Percentiles rank a stretch among this genome's conserved stretches.
Evolutionary conservation across 257 asterid genomes (phyloP).

Genomic region (Henckelia pumila): DNA sequence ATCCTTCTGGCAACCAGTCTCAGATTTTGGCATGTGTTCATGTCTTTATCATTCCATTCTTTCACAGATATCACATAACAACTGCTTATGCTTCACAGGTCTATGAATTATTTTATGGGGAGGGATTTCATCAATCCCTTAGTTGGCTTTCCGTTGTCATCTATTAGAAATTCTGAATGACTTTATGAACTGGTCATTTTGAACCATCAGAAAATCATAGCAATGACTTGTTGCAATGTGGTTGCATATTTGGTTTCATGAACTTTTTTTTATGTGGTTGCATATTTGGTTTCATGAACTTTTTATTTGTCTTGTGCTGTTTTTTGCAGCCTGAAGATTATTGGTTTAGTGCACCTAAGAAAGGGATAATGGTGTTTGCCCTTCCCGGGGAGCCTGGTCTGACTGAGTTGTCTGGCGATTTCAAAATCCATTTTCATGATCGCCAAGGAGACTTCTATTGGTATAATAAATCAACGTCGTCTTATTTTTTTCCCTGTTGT

Average conservation of each 20-base stretch:
- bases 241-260: constrained; percentile 19
- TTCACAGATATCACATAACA: background rate
- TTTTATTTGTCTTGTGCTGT: constrained; percentile 3
- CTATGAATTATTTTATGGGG: background rate
- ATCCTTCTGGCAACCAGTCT: constrained; percentile 20
- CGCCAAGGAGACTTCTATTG: constrained; percentile 99
- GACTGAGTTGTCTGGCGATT: constrained; percentile 87
- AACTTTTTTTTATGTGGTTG: no score
- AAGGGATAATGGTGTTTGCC: constrained; percentile 94
- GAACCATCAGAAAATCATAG: constrained; percentile 1
- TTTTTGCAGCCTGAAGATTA: constrained; percentile 85
- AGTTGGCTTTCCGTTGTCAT: background rate
- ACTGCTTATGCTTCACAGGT: background rate
- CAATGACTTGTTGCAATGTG: constrained; percentile 4
- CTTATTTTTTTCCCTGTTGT: constrained; percentile 8
- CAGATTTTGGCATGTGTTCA: constrained; percentile 1
- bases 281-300: no score
- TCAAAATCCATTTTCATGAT: constrained; percentile 94
- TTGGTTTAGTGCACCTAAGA: constrained; percentile 96
- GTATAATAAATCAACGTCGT: constrained; percentile 32
- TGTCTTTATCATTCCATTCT: constrained; percentile 1
- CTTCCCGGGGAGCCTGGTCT: constrained; percentile 99
- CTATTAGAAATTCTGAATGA: background rate
- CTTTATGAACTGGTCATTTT: constrained; percentile 5
- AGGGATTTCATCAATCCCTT: background rate